These are phyloP conservation scores for Euphorbia corollata DNA, from an alignment of 441 rosid genomes.

Conservation along the genomic window DNA sequence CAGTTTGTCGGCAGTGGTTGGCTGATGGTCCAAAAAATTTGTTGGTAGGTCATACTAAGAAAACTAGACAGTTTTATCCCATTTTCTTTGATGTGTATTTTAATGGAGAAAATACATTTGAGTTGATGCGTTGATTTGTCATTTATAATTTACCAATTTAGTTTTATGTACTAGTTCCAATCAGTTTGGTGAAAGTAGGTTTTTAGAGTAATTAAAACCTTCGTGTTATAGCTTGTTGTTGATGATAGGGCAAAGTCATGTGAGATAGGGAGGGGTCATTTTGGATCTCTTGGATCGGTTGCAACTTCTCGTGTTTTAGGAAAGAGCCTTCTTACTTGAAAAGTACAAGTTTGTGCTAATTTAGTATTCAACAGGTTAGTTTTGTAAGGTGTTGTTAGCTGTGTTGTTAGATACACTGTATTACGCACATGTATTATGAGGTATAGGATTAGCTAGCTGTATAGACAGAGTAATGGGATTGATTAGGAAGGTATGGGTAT, in stretches of 20 bases:
- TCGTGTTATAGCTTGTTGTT: background rate
- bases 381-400: too few relatives aligned
- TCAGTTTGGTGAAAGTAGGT: background rate
- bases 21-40: conserved; percentile 84
- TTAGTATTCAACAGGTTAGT: too few relatives aligned
- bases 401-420: too few relatives aligned
- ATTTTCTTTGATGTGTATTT: background rate
- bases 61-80: background rate
- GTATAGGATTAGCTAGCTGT: too few relatives aligned
- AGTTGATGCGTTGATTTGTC: background rate
- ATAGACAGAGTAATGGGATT: too few relatives aligned
- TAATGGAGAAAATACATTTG: background rate
- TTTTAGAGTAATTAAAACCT: background rate
- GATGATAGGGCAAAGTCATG: background rate
- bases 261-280: background rate
- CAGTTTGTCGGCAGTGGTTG: conserved; percentile 88
- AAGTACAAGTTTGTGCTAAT: background rate
- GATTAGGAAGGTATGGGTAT: too few relatives aligned
- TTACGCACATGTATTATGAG: too few relatives aligned
- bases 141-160: background rate
- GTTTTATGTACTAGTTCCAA: background rate
- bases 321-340: background rate
- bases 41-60: conserved; percentile 41
- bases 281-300: background rate
- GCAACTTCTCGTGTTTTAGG: background rate